These are phyloP conservation scores for Glomus cerebriforme DNA, from an alignment of 192 early-diverging fungal genomes.

Conservation along the genomic window DNA sequence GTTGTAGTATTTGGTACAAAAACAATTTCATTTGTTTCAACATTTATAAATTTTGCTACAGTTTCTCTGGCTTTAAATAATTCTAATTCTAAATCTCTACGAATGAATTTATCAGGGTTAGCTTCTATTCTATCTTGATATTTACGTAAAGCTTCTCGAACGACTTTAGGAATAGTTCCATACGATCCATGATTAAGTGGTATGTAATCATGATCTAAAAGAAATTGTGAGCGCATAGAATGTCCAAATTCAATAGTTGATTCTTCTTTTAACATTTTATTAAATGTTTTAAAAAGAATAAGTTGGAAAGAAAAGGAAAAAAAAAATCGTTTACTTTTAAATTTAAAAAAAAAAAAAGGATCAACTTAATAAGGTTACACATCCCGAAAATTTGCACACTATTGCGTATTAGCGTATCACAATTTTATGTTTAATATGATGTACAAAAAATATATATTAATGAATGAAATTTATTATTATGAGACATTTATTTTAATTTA, in stretches of 20 bases:
- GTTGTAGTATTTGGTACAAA: constrained; percentile 60
- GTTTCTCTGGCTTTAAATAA: constrained; percentile 39
- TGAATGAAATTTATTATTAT: no score
- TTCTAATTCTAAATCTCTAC: constrained; percentile 40
- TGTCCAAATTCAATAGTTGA: constrained; percentile 42
- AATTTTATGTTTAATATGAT: no score
- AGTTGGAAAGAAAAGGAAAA: no score
- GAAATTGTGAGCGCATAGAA: constrained; percentile 46
- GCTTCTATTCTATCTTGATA: constrained; percentile 38
- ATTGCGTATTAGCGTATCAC: no score
- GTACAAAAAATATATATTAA: no score
- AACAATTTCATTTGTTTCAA: constrained; percentile 53
- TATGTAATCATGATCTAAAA: constrained; percentile 49
- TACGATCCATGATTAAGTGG: constrained; percentile 72
- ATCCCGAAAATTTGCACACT: no score
- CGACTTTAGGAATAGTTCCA: constrained; percentile 42
- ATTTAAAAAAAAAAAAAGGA: no score
- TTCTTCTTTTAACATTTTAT: not conserved
- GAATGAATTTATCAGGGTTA: constrained; percentile 54
- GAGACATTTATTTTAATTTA: no score
- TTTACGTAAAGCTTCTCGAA: constrained; percentile 33
- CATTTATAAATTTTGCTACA: constrained; percentile 50
- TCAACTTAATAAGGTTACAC: no score
- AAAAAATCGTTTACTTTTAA: no score
- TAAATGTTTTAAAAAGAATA: no score